Evolutionary conservation across 768 basidiomycete genomes (phyloP), one percentile per base, ranked within the genome.

Genomic region (Leccinum barrowsii): DNA sequence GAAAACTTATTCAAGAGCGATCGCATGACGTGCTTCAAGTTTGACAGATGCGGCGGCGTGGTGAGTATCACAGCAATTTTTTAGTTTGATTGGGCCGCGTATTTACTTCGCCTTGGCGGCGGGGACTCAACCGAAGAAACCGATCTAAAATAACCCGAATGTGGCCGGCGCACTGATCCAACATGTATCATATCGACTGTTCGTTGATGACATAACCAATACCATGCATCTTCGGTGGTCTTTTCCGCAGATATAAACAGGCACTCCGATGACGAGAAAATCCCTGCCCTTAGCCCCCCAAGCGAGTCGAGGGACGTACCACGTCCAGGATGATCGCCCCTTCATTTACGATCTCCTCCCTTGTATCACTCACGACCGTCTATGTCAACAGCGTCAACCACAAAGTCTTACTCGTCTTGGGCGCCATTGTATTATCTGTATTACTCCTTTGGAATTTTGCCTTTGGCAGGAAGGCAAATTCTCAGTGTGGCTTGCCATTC

Each of bases 401-500:
- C 40, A 35, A 37, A 32, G 26, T 35, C 21, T 19, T 44, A 47
- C 32, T 40, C 52, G 26, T 17, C 21, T 26, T n/a, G 2, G 54
- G 17, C 1, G 52, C 21, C 37, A 22, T 61, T 54, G 24, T 60
- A 19, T 28, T 60, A 2, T 44, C 19, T 44, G 13, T 46, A 28
- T 17, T 58, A 22, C 15, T 64, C 1, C 28, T 62, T 1, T 65
- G 52, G 55, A 37, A 46, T 15, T 37, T 65, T 42, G 24, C 52
- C 48, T 51, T 52, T 2, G 26, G 32, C 17, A 55, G 30, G 35
- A 51, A 34, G 46, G 4, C 59, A 37, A 62, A 46, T n/a, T n/a
- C 55, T 15, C 34, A 34, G 34, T 26, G 34, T 17, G 59, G 54
- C 30, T 15, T 65, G 17, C 62, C 62, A n/a, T 55, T 64, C 6